Evolutionary conservation across 1,139 yeast genomes (phyloP).

Genomic region (Nakaseomyces delphensis): DNA sequence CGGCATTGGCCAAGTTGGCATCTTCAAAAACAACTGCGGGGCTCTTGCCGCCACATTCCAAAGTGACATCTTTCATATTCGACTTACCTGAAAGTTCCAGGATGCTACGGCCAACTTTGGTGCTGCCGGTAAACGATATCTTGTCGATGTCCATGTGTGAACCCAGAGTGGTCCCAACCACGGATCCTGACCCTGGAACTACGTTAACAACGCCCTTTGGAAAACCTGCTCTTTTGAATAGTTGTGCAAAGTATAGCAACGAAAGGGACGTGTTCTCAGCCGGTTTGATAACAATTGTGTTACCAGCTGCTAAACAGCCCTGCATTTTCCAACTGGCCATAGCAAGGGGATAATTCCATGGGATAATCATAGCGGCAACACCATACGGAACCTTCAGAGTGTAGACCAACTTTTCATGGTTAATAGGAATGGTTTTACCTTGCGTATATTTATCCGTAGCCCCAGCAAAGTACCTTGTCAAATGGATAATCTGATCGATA

Average conservation of each 20-base stretch:
- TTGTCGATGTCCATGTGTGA: conserved; percentile 49
- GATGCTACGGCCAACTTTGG: conserved; percentile 47
- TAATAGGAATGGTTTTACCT: conserved; percentile 64
- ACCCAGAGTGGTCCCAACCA: conserved; percentile 52
- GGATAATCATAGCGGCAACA: conserved; percentile 68
- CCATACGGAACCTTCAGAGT: conserved; percentile 78
- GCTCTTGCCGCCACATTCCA: conserved; percentile 91
- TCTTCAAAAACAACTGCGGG: conserved; percentile 64
- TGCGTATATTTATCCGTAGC: conserved; percentile 74
- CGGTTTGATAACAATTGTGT: conserved; percentile 57
- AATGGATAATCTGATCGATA: conserved; percentile 49
- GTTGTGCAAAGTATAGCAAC: conserved; percentile 44
- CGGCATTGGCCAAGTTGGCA: conserved; percentile 72
- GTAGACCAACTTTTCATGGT: conserved; percentile 58
- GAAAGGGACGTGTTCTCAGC: conserved; percentile 62
- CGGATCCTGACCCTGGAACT: conserved; percentile 48
- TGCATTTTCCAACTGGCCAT: conserved; percentile 68
- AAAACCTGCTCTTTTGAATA: conserved; percentile 57
- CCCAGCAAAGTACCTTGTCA: conserved; percentile 70
- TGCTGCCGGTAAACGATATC: conserved; percentile 58
- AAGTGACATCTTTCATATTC: conserved; percentile 61
- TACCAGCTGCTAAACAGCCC: conserved; percentile 64
- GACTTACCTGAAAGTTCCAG: conserved; percentile 55
- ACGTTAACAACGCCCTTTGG: conserved; percentile 65
- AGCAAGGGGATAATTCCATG: conserved; percentile 68